Base-by-base conservation (phyloP, 305 asterid genomes). In the Solanum chacoense region DNA sequence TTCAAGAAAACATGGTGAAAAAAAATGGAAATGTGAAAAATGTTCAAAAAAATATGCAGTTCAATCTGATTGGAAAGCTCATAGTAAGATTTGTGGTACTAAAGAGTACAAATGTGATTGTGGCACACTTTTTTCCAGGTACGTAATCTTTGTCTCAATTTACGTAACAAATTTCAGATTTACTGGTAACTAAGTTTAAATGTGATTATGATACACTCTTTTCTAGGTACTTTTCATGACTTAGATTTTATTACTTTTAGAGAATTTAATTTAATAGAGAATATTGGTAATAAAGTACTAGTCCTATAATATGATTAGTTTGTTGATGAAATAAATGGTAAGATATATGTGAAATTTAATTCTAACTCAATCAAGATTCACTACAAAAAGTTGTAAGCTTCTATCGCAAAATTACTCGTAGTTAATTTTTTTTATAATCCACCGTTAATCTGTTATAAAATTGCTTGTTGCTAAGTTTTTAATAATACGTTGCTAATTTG, bases 11-110 rank as follows among this genome's bases (percentile, higher is more conserved):
- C 99, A 96, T 81, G 99, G 99, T 8, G 99, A 96, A 91, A 95
- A 96, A 93, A 96, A 96, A 40, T 96, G 97, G 96, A 96, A 96
- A 91, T 96, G 99, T 74, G 98, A 95, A 22, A 96, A 96, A 22
- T 96, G 99, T 45, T 93, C 98, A 3, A 96, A 96, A 89, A 95
- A 95, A 77, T 96, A 96, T 81, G 99, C 99, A 8, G 99, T 96
- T n/a, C 98, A 95, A 81, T 96, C 99, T 8, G 99, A 96, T 79
- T 95, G 99, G 99, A 96, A 96, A 92, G 99, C 99, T 88, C 98
- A 95, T 91, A 89, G 92, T 89, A 96, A 96, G 96, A 96, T 95
- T 91, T 96, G 99, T 88, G 99, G 99, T 11, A 96, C 99, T 8
- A 88, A 98, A 38, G 98, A 96, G 93, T 96, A 94, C 88, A 96